phyloP scores from a whole-genome alignment of 2,329 filamentous ascomycete genomes.

The Stemphylium lycopersici region DNA sequence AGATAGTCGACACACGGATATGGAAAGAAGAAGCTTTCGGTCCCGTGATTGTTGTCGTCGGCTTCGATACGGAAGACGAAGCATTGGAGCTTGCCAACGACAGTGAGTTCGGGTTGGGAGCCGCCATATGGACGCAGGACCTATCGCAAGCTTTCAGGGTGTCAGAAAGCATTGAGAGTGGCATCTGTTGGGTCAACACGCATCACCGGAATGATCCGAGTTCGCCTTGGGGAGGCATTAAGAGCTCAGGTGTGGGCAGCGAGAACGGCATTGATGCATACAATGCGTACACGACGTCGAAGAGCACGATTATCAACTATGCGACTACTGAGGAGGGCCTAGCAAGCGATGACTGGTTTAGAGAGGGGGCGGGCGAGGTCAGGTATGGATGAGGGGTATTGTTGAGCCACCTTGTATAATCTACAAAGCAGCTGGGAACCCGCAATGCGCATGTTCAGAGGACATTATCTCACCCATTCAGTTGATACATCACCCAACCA shows the following conservation, averaged over 20 bases:
- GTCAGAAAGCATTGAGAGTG: constrained; percentile 55
- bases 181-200: constrained; percentile 57
- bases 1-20: constrained; percentile 45
- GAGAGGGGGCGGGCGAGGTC: constrained; percentile 62
- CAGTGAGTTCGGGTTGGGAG: constrained; percentile 58
- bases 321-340: constrained; percentile 61
- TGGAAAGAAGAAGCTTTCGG: constrained; percentile 60
- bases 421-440: too few relatives aligned
- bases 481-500: too few relatives aligned
- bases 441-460: too few relatives aligned
- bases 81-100: constrained; percentile 58
- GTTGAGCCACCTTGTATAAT: neutral
- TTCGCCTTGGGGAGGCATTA: constrained; percentile 72
- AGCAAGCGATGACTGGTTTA: constrained; percentile 70
- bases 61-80: constrained; percentile 56
- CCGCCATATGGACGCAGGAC: constrained; percentile 59
- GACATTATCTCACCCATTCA: too few relatives aligned
- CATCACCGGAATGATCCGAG: constrained; percentile 76
- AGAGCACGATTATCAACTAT: constrained; percentile 74
- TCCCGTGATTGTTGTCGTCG: constrained; percentile 57
- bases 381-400: constrained; percentile 58
- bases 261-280: constrained; percentile 70
- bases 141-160: constrained; percentile 57
- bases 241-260: constrained; percentile 69
- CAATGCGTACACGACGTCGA: constrained; percentile 57